Base-by-base conservation (phyloP, 495 filamentous ascomycete species). In the Penicillium psychrofluorescens region DNA sequence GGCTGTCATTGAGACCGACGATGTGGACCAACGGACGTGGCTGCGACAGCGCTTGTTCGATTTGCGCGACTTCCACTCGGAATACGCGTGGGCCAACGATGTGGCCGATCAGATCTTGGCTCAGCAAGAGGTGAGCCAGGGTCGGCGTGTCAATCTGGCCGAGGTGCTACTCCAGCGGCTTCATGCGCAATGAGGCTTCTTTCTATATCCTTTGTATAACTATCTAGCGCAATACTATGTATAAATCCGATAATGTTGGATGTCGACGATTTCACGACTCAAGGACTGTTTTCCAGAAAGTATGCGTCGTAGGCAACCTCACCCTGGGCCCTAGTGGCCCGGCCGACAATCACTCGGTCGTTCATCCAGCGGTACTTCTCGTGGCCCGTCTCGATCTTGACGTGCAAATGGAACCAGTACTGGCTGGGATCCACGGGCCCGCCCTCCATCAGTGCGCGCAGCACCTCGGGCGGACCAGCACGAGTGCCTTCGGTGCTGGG, bases 1-100 rank as follows among this genome's bases (percentile, higher is more conserved):
- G 64, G 72, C 64, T 2, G 44, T 61, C 8, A 59, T 76, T 30
- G 72, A 76, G 44, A 70, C 65, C 6, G 52, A 56, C 1, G 61
- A 72, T 29, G 38, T 41, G 1, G 45, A 55, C 4, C 62, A 71
- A n/a, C 68, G 57, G 11, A 50, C 49, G 3, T 76, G 70, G 68
- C 48, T 68, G 2, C 56, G 62, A 13, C 53, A 67, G 27, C 61
- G 66, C 31, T 41, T 76, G 22, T 49, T 44, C 2, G 66, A 67
- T 36, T 42, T 63, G 13, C 56, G 60, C 9, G 43, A 56, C 9
- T 53, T 50, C 27, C 58, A 70, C 34, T 65, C 59, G 0, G 67
- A 67, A 35, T 63, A 61, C 35, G 28, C 42, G 0, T 67, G 63
- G 63, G 63, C 60, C 1, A 61, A 64, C 30, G 55, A 59, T 6